Percentiles rank a stretch among this genome's conserved stretches.
These are phyloP conservation scores for Clathrus columnatus DNA, from an alignment of 768 basidiomycete genomes.

Conservation along the genomic window DNA sequence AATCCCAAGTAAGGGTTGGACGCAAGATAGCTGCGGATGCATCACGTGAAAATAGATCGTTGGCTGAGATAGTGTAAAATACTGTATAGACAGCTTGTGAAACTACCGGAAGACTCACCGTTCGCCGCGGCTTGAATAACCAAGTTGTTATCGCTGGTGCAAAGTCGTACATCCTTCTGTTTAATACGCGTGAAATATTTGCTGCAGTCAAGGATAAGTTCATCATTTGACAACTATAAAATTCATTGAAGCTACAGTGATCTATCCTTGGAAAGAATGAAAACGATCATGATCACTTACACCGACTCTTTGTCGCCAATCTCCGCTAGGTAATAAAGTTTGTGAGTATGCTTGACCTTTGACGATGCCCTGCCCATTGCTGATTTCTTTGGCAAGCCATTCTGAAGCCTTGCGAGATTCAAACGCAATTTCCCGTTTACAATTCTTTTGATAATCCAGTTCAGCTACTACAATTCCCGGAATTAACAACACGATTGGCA, in stretches of 20 bases:
- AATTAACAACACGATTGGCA: constrained; percentile 49
- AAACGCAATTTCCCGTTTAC: constrained; percentile 37
- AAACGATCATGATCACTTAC: constrained; percentile 30
- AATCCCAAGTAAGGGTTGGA: neutral
- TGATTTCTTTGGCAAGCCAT: constrained; percentile 55
- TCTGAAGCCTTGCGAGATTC: constrained; percentile 61
- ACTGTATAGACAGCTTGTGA: neutral
- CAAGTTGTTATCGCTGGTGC: constrained; percentile 64
- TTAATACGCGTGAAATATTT: constrained; percentile 41
- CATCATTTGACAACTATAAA: constrained; percentile 46
- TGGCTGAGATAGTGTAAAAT: neutral
- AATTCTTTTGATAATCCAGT: constrained; percentile 50
- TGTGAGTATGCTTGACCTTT: constrained; percentile 57
- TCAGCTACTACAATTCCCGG: constrained; percentile 72
- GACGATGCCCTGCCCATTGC: constrained; percentile 37
- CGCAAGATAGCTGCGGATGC: constrained; percentile 5
- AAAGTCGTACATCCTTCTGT: constrained; percentile 44
- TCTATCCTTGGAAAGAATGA: neutral
- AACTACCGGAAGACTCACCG: constrained; percentile 25
- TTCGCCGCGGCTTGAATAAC: constrained; percentile 42
- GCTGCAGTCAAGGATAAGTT: constrained; percentile 69
- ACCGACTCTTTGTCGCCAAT: constrained; percentile 46
- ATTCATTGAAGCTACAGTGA: constrained; percentile 10
- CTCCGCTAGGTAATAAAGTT: constrained; percentile 47
- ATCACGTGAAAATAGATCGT: neutral